Evolutionary conservation across 768 basidiomycete genomes (phyloP), one percentile per base, ranked within the genome.

Genomic region (Coprinopsis marcescibilis): DNA sequence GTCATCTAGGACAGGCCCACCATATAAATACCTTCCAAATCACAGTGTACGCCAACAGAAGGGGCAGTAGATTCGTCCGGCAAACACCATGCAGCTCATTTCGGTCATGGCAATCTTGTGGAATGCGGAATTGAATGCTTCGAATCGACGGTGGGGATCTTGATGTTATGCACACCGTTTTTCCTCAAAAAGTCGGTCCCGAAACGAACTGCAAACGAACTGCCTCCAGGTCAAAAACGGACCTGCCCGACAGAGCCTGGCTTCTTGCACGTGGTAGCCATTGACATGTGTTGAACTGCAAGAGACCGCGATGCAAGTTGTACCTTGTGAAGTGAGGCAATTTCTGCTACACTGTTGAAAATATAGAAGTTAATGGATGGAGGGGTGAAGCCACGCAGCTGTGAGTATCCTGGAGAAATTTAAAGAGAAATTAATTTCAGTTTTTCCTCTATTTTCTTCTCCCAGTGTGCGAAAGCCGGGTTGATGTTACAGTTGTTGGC

Each of bases 61-160:
- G 52, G 53, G 55, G 57, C 52, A 55, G 55, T 55, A 61, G 63
- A 63, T 60, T 60, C 51, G 48, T 50, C 57, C 60, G 58, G 60
- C 57, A 59, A 58, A 59, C 38, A 60, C 55, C 55, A 55, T 55
- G 58, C 52, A 60, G 54, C 61, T 59, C 60, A 60, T 59, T 65
- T 63, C 54, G 62, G 58, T 56, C 59, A 59, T 58, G 53, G 20
- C 51, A 52, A 34, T 48, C 48, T 57, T 59, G 57, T 59, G 59
- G 58, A 55, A 59, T 53, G 56, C 54, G 56, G 56, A 43, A 46
- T 53, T 44, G 44, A 52, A 33, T 53, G 58, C 60, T 60, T 60
- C 58, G 48, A n/a, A 46, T 51, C 52, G 45, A 52, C 44, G 45
- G 48, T 47, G n/a, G n/a, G n/a, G n/a, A n/a, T n/a, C n/a, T 45